A percentile compares a stretch with the other conserved stretches of the same genome.
Conservation (phyloP, 306 rosid species). For the Prunus fruticosa region DNA sequence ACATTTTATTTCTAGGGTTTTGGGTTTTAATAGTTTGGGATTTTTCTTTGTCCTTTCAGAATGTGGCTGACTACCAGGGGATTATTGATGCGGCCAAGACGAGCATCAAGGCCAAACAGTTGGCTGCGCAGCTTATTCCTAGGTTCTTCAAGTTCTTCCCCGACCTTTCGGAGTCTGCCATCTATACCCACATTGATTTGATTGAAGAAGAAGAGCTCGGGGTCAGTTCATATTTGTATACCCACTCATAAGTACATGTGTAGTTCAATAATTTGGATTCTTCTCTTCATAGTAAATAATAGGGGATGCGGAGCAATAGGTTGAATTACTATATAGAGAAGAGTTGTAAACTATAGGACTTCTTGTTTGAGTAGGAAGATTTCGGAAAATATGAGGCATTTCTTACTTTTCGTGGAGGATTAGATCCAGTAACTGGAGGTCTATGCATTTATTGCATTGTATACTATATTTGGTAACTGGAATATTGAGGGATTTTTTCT, state of each 20-base stretch:
- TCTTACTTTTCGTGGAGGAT: too few species aligned
- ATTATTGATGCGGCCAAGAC: slow-evolving; percentile 83
- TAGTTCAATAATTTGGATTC: too few species aligned
- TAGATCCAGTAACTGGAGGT: too few species aligned
- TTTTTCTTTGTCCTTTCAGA: slow-evolving; percentile 35
- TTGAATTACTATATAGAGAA: too few species aligned
- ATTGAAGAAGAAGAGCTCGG: slow-evolving; percentile 94
- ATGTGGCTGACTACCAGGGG: slow-evolving; percentile 74
- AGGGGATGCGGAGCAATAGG: too few species aligned
- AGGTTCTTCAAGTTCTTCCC: slow-evolving; percentile 93
- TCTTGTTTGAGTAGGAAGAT: too few species aligned
- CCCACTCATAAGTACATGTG: neutral
- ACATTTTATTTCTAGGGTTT: slow-evolving; percentile 18
- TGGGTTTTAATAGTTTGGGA: slow-evolving; percentile 3
- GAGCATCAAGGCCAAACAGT: slow-evolving; percentile 88
- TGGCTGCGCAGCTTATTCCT: slow-evolving; percentile 95
- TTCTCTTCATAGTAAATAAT: too few species aligned
- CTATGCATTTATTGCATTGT: neutral
- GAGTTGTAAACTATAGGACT: too few species aligned
- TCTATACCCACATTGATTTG: slow-evolving; percentile 81
- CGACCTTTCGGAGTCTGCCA: slow-evolving; percentile 67
- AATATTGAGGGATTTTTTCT: neutral
- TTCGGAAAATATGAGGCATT: too few species aligned
- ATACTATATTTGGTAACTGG: slow-evolving; percentile 3
- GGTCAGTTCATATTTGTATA: slow-evolving; percentile 41